phyloP scores from a whole-genome alignment of 805 yeast species.

The Pichia heedii region DNA sequence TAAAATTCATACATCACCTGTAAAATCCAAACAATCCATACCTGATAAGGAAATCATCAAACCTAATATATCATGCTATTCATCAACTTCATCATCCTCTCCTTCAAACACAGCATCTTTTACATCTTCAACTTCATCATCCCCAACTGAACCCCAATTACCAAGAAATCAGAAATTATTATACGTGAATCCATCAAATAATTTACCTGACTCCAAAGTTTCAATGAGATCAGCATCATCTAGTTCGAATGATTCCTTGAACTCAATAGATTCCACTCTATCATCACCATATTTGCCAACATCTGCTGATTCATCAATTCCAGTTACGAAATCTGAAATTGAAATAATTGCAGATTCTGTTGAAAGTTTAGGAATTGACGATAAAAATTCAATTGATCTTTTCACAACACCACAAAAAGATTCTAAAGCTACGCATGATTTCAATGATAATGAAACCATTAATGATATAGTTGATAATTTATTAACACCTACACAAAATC shows the following conservation, averaged over 20 bases:
- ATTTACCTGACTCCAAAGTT: neutral
- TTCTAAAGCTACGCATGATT: neutral
- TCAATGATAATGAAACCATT: neutral
- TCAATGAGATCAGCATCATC: slow-evolving; percentile 4
- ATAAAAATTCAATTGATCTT: neutral
- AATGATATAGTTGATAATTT: slow-evolving; percentile 3
- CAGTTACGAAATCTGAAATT: slow-evolving; percentile 5
- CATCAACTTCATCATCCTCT: slow-evolving; percentile 9
- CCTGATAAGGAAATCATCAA: neutral
- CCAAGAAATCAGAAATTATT: slow-evolving; percentile 11
- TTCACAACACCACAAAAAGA: slow-evolving; percentile 6
- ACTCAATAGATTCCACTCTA: slow-evolving; percentile 4
- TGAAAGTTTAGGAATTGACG: slow-evolving; percentile 4
- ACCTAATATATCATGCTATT: neutral
- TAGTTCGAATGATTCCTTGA: neutral
- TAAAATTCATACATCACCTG: slow-evolving; percentile 1
- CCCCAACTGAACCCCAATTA: slow-evolving; percentile 9
- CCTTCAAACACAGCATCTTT: neutral
- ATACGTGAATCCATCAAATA: neutral
- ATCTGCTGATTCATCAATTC: slow-evolving; percentile 2
- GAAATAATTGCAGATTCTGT: slow-evolving; percentile 1
- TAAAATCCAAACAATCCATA: neutral
- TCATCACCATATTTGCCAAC: neutral
- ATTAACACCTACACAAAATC: slow-evolving; percentile 8
- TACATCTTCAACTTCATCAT: slow-evolving; percentile 9